Evolutionary conservation across 148 eudicot species (phyloP).

Genomic region (Chenopodium berlandieri): DNA sequence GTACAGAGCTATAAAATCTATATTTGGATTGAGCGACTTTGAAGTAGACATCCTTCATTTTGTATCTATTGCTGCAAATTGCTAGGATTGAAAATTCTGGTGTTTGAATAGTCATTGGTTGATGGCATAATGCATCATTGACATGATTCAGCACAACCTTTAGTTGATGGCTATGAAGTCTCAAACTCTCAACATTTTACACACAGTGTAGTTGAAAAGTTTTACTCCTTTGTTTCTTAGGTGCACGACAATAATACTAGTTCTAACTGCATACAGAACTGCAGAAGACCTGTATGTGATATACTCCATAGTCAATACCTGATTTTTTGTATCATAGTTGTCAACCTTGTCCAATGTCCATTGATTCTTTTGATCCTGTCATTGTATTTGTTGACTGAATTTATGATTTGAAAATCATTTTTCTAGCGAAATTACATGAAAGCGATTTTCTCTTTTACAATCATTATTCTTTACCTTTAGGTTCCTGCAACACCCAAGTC

Average conservation of each 20-base stretch:
- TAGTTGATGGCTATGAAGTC: neutral
- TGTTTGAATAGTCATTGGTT: neutral
- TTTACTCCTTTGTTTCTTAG: neutral
- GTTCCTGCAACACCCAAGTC: conserved; percentile 39
- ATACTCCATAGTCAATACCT: no score
- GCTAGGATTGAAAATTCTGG: no score
- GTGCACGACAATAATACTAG: neutral
- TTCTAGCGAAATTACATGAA: neutral
- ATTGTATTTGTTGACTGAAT: neutral
- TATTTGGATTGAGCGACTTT: no score
- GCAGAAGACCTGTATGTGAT: no score
- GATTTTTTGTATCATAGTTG: no score
- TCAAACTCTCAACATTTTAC: neutral
- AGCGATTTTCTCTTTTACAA: neutral
- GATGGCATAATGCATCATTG: neutral
- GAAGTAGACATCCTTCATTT: no score
- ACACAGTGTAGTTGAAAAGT: neutral
- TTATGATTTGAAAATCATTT: neutral
- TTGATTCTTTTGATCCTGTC: neutral
- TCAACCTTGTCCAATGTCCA: no score
- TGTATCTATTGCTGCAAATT: no score
- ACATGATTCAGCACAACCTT: no score
- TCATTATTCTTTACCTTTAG: conserved; percentile 31
- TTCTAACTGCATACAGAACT: neutral
- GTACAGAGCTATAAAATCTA: no score